phyloP scores from a whole-genome alignment of 305 asterid genomes.

The Coffea humblotiana region DNA sequence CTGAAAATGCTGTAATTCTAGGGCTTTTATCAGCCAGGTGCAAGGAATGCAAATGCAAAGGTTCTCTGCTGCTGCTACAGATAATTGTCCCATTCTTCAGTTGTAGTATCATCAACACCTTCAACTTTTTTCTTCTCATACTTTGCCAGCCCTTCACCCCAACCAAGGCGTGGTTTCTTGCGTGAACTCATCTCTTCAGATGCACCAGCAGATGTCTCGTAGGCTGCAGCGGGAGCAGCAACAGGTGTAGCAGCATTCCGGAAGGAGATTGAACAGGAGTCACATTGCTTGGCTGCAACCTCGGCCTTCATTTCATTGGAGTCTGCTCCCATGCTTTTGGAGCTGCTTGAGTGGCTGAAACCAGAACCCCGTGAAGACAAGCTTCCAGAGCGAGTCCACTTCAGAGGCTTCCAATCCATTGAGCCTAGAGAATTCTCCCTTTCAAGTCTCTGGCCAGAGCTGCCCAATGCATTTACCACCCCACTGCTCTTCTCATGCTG shows the following conservation, averaged over 20 bases:
- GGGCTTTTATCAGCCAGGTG: slow-evolving; percentile 66
- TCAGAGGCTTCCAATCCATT: slow-evolving; percentile 75
- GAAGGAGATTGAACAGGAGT: slow-evolving; percentile 54
- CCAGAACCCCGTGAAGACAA: slow-evolving; percentile 78
- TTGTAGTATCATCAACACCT: slow-evolving; percentile 59
- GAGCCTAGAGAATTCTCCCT: slow-evolving; percentile 57
- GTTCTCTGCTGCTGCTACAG: slow-evolving; percentile 46
- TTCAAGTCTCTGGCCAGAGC: slow-evolving; percentile 52
- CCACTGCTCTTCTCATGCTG: slow-evolving; percentile 47
- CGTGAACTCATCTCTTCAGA: slow-evolving; percentile 72
- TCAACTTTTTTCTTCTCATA: slow-evolving; percentile 91
- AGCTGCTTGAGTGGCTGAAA: slow-evolving; percentile 71
- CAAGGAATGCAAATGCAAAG: slow-evolving; percentile 37
- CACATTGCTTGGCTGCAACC: slow-evolving; percentile 44
- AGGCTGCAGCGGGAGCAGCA: slow-evolving; percentile 26
- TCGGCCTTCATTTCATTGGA: slow-evolving; percentile 56
- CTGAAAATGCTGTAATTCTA: slow-evolving; percentile 42
- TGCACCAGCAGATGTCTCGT: slow-evolving; percentile 45
- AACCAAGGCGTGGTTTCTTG: slow-evolving; percentile 97
- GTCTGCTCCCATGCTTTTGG: slow-evolving; percentile 69
- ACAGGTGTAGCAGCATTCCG: slow-evolving; percentile 30
- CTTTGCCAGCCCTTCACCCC: slow-evolving; percentile 99
- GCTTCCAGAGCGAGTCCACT: slow-evolving; percentile 84
- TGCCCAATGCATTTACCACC: slow-evolving; percentile 24
- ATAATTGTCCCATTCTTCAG: slow-evolving; percentile 37